Conservation (phyloP, 2,329 filamentous ascomycete genomes). For the Colletotrichum liriopes region DNA sequence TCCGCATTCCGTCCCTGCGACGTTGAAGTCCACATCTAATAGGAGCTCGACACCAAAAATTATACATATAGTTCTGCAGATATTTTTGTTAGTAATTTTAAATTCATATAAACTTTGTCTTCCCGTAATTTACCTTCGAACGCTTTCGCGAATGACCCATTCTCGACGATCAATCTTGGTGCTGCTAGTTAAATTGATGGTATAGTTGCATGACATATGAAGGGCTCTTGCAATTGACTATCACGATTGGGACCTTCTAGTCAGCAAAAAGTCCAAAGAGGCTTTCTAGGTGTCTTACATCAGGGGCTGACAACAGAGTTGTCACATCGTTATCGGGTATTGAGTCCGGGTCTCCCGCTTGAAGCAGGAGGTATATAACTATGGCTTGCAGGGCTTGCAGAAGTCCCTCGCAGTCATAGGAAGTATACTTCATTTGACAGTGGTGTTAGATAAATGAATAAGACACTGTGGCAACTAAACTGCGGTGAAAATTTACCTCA, state of each 20-base stretch:
- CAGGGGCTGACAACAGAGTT: not conserved
- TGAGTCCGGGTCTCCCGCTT: slow-evolving; percentile 25
- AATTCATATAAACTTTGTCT: too few relatives aligned
- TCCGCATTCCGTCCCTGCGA: not conserved
- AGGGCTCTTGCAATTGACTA: slow-evolving; percentile 20
- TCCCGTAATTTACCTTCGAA: slow-evolving; percentile 1
- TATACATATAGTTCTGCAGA: slow-evolving; percentile 21
- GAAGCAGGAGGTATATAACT: slow-evolving; percentile 23
- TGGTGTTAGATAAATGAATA: not conserved
- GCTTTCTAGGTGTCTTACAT: slow-evolving; percentile 2
- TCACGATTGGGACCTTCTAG: not conserved
- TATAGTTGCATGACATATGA: slow-evolving; percentile 2
- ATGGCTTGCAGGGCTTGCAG: slow-evolving; percentile 23
- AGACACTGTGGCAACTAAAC: not conserved
- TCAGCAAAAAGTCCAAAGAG: not conserved
- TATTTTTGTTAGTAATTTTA: not conserved
- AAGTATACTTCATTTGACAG: slow-evolving; percentile 3
- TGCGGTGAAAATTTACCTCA: slow-evolving; percentile 3
- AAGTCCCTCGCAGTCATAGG: slow-evolving; percentile 14
- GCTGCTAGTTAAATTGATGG: slow-evolving; percentile 1
- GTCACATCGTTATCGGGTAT: slow-evolving; percentile 13
- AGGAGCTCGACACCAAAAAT: slow-evolving; percentile 30
- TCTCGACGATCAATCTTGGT: slow-evolving; percentile 15
- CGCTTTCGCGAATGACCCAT: slow-evolving; percentile 27
- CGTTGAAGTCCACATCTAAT: slow-evolving; percentile 15